Base-by-base conservation (phyloP, 2,329 filamentous ascomycete species). In the Cladosporium sp. region DNA sequence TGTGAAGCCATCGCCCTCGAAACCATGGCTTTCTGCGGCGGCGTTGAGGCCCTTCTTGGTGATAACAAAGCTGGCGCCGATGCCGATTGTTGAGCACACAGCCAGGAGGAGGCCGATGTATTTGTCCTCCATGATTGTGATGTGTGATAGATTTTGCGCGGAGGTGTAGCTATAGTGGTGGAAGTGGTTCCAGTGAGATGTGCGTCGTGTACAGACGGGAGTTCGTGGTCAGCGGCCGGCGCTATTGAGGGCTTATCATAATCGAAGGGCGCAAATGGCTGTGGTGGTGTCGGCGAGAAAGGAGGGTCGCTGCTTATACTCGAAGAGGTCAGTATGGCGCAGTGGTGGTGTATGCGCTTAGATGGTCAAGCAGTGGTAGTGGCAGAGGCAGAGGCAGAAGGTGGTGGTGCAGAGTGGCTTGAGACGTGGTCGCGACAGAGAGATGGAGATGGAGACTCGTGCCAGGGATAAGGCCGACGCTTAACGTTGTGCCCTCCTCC, bases 21-120 rank as follows among this genome's bases (percentile, higher is more conserved):
- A 99, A 57, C 95, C 96, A 81, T 97, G 93, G 73, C 88, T 87
- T 79, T 96, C 90, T 76, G 91, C 92, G 69, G 93, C 92, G 79
- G 97, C 91, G 78, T 93, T 92, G 72, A 99, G 85, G 70, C 94
- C 94, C 86, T 97, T 98, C 82, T 99, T 99, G 57, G 96, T 99
- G 75, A 99, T 97, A 72, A 99, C 94, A 79, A 99, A 99, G 62
- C 72, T 78, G 84, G 73, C 85, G 91, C 90, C 90, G 80, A 93
- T 93, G 70, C 89, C 89, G 75, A 92, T 81, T 72, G 89, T 91
- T 43, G 89, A 91, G 67, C 85, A 84, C 76, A 93, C 88, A 83
- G 90, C 90, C 79, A 93, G 80, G 67, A 86, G 87, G 80, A 93
- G 82, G 75, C 90, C 90, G 74, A 93, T 87, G 76, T 92, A 93